Conservation (phyloP, 179 eudicot species). For the Pouteria campechiana region DNA sequence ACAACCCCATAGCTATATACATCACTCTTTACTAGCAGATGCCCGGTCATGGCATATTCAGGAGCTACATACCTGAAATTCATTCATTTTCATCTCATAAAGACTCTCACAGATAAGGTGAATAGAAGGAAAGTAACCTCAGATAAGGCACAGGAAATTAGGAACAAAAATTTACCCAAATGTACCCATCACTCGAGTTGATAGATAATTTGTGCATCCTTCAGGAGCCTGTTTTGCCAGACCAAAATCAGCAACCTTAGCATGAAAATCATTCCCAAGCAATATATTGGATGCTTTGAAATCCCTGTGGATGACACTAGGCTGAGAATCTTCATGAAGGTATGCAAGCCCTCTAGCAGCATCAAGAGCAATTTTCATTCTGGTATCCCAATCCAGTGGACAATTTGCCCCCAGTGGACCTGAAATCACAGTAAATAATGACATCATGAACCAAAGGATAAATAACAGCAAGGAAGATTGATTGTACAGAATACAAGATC, state of each 20-base stretch:
- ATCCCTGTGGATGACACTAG: slow-evolving; percentile 94
- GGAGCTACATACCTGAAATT: slow-evolving; percentile 87
- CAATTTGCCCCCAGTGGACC: slow-evolving; percentile 85
- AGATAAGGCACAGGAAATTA: background rate
- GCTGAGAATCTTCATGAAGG: slow-evolving; percentile 96
- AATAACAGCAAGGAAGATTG: too few species aligned
- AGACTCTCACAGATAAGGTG: too few species aligned
- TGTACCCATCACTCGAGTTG: slow-evolving; percentile 99
- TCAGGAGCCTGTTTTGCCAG: slow-evolving; percentile 96
- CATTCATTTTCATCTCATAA: slow-evolving; percentile 5
- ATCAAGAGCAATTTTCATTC: slow-evolving; percentile 99
- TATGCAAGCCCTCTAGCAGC: slow-evolving; percentile 98
- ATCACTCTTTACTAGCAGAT: slow-evolving; percentile 95
- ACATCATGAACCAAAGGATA: background rate
- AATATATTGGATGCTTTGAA: slow-evolving; percentile 94
- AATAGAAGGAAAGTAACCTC: background rate
- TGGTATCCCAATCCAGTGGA: slow-evolving; percentile 96
- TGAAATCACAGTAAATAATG: slow-evolving; percentile 15
- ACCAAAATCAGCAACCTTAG: slow-evolving; percentile 99
- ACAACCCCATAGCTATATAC: slow-evolving; percentile 98
- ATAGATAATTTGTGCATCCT: slow-evolving; percentile 71
- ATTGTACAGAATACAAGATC: too few species aligned
- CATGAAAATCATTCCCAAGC: slow-evolving; percentile 79
- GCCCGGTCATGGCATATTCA: slow-evolving; percentile 99
- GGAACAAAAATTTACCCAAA: slow-evolving; percentile 66